Evolutionary conservation across 169 alveolate genomes (phyloP).

Genomic region (Theileria annulata): DNA sequence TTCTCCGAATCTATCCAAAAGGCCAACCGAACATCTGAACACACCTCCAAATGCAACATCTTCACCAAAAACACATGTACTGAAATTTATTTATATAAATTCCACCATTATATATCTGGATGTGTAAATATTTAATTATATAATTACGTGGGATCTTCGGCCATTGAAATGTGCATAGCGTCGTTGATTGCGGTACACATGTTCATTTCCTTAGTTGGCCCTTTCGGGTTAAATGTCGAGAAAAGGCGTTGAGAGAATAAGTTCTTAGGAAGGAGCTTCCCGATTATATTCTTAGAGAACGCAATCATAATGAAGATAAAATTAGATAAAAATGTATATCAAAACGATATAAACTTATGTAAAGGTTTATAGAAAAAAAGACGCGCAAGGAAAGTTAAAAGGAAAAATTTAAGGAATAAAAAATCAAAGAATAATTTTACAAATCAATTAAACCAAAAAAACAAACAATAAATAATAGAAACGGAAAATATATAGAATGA

Average conservation of each 20-base stretch:
- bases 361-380: background rate
- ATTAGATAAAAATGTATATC: background rate
- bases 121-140: background rate
- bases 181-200: conserved; percentile 90
- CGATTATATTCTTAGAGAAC: conserved; percentile 3
- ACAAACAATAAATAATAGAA: background rate
- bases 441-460: background rate
- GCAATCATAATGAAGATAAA: background rate
- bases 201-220: conserved; percentile 80
- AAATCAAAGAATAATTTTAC: background rate
- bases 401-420: background rate
- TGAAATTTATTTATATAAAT: background rate
- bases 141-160: conserved; percentile 85
- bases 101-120: background rate
- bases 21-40: conserved; percentile 92
- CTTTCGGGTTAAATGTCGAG: conserved; percentile 25
- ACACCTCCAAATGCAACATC: conserved; percentile 99
- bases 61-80: conserved; percentile 92
- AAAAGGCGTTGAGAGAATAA: background rate
- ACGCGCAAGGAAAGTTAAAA: background rate
- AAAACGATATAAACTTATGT: background rate
- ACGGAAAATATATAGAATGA: too few species aligned
- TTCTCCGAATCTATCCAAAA: conserved; percentile 90
- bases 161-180: conserved; percentile 91
- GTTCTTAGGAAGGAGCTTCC: background rate